Evolutionary conservation across 2,329 filamentous ascomycete species (phyloP), one percentile per base, ranked within the genome.

Genomic region (Aspergillus luchuensis): DNA sequence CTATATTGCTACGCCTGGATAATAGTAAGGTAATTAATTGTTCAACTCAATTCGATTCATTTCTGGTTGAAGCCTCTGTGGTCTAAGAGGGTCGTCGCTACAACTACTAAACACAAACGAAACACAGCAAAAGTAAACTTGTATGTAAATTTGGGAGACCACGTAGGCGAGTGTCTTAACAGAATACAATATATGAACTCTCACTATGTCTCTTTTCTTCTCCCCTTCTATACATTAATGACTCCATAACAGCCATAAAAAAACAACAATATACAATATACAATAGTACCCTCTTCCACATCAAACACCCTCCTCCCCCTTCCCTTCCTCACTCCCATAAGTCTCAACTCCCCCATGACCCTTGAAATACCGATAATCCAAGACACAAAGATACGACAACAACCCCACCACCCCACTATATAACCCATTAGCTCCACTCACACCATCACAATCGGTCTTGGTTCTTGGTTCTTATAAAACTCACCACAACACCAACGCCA

Each of bases 401-500:
- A 67, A 38, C 0, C 58, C 57, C 11, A 57, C 53, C 15, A 66
- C 19, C 4, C 57, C 19, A 45, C 66, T 67, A 11, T 1, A 50
- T 8, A 33, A 10, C 28, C 17, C 5, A 6, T 48, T 11, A 30
- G 10, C 25, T 39, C 13, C 0, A 10, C 11, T 17, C 13, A 1
- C 25, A 23, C 25, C 6, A 11, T 10, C 3, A 10, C 0, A 2
- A 23, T 5, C 23, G 23, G 23, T 23, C 23, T 23, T 23, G 23
- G 23, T 19, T 23, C 23, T 23, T 23, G 23, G 23, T 19, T 19
- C 17, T 19, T 19, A 19, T 21, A 21, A 21, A 15, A 57, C 66
- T 53, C 51, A 69, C 68, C 59, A 66, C 5, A 70, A 17, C 13
- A 60, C 45, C 17, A 66, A 39, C 3, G 57, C 56, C 28, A 69